phyloP scores from a whole-genome alignment of 805 yeast genomes.

The Candida caryicola region DNA sequence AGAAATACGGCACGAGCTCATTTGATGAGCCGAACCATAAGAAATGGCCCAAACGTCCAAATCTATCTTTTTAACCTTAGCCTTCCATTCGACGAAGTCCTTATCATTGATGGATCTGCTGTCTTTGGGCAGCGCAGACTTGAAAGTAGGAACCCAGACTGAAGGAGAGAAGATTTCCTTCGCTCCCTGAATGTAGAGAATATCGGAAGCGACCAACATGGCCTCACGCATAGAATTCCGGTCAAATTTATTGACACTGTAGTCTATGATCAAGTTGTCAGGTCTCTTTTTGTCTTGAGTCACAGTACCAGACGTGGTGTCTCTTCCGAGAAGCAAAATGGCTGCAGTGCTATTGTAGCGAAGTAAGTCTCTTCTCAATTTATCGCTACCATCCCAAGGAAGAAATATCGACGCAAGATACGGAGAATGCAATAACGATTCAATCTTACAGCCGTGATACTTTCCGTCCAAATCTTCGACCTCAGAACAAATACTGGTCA shows the following conservation, averaged over 20 bases:
- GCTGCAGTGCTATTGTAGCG: slow-evolving; percentile 38
- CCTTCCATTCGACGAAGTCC: slow-evolving; percentile 42
- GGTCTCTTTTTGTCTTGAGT: slow-evolving; percentile 32
- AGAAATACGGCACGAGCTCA: slow-evolving; percentile 26
- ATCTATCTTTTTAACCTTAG: slow-evolving; percentile 23
- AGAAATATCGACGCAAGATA: slow-evolving; percentile 31
- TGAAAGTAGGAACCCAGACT: slow-evolving; percentile 35
- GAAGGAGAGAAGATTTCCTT: slow-evolving; percentile 38
- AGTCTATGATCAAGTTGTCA: slow-evolving; percentile 33
- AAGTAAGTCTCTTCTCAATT: slow-evolving; percentile 29
- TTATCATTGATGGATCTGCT: slow-evolving; percentile 39
- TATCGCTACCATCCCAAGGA: slow-evolving; percentile 43
- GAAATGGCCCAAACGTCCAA: slow-evolving; percentile 27
- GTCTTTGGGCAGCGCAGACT: slow-evolving; percentile 30
- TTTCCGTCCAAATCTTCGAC: slow-evolving; percentile 50
- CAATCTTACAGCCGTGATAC: slow-evolving; percentile 53
- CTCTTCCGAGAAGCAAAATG: slow-evolving; percentile 47
- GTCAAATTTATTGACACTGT: slow-evolving; percentile 41
- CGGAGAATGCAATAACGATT: slow-evolving; percentile 48
- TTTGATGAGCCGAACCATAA: slow-evolving; percentile 30
- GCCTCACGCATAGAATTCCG: slow-evolving; percentile 38
- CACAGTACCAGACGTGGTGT: slow-evolving; percentile 41
- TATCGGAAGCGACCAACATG: slow-evolving; percentile 38
- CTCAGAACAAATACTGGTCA: slow-evolving; percentile 48
- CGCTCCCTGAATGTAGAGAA: slow-evolving; percentile 50